Conservation (phyloP, 108 stramenopile species). For the Pseudonitzschia delicatissima region DNA sequence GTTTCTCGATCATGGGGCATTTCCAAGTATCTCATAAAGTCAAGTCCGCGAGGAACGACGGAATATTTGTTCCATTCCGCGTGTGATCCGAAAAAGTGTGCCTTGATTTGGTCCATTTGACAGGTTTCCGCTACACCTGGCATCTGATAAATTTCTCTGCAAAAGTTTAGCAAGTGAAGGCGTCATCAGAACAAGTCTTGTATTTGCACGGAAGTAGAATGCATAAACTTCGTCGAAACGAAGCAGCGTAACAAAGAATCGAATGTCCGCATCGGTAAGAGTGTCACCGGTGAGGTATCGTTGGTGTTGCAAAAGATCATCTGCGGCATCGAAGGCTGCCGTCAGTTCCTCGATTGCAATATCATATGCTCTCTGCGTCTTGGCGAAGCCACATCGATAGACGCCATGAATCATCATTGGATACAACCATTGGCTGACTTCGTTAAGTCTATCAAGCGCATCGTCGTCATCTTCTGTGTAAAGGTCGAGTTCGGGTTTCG, state of each 20-base stretch:
- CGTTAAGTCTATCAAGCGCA: conserved; percentile 61
- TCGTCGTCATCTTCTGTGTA: conserved; percentile 78
- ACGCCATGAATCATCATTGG: conserved; percentile 94
- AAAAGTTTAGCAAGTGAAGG: conserved; percentile 87
- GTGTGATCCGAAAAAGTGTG: conserved; percentile 90
- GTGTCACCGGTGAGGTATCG: conserved; percentile 77
- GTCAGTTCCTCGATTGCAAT: conserved; percentile 84
- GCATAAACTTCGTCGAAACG: conserved; percentile 94
- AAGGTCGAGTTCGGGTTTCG: conserved; percentile 78
- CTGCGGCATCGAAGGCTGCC: conserved; percentile 83
- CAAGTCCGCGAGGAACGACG: conserved; percentile 74
- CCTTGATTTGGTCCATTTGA: conserved; percentile 94
- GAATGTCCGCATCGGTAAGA: conserved; percentile 94
- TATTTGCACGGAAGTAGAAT: conserved; percentile 94
- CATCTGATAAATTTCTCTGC: conserved; percentile 95
- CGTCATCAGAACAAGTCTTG: conserved; percentile 70
- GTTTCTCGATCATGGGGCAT: conserved; percentile 50
- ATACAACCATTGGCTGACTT: conserved; percentile 90
- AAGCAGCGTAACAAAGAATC: conserved; percentile 90
- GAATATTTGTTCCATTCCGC: conserved; percentile 83
- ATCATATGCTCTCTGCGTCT: conserved; percentile 91
- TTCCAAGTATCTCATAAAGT: conserved; percentile 59
- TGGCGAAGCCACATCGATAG: conserved; percentile 95
- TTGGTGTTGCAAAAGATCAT: conserved; percentile 69
- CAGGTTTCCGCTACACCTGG: conserved; percentile 82